A percentile compares a stretch with the other conserved stretches of the same genome.
Evolutionary conservation across 78 protist genomes (phyloP).

Genomic region (Pirum gemmata): DNA sequence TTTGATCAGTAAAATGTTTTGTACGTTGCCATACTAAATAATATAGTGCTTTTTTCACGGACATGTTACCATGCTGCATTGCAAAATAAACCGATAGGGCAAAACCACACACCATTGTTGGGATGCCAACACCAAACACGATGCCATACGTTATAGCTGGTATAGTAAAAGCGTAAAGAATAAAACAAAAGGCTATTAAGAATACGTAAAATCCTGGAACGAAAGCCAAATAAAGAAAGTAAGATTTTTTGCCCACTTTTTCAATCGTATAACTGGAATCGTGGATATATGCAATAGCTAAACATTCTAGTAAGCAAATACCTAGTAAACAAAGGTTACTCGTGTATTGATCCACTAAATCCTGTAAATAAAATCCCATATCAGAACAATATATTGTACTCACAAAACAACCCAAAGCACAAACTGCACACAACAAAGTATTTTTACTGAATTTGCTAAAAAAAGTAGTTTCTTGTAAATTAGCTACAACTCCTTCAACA

Average conservation of each 20-base stretch:
- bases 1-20: not conserved
- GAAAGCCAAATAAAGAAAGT: too few relatives aligned
- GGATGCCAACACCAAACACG: not conserved
- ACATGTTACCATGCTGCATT: not conserved
- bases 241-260: not conserved
- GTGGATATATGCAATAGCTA: not conserved
- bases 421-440: not conserved
- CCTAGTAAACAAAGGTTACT: not conserved
- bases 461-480: not conserved
- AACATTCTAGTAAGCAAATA: not conserved
- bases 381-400: not conserved
- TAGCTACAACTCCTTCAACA: conserved; percentile 1
- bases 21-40: not conserved
- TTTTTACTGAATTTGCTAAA: not conserved
- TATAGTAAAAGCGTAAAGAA: not conserved
- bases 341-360: not conserved
- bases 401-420: not conserved
- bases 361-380: not conserved
- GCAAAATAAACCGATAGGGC: not conserved
- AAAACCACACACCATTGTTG: not conserved
- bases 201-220: not conserved
- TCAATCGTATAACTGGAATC: not conserved
- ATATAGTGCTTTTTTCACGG: not conserved
- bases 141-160: not conserved
- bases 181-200: too few relatives aligned